These are phyloP conservation scores for Laetiporus sulphureus DNA, from an alignment of 1,284 basidiomycete genomes.

Conservation along the genomic window DNA sequence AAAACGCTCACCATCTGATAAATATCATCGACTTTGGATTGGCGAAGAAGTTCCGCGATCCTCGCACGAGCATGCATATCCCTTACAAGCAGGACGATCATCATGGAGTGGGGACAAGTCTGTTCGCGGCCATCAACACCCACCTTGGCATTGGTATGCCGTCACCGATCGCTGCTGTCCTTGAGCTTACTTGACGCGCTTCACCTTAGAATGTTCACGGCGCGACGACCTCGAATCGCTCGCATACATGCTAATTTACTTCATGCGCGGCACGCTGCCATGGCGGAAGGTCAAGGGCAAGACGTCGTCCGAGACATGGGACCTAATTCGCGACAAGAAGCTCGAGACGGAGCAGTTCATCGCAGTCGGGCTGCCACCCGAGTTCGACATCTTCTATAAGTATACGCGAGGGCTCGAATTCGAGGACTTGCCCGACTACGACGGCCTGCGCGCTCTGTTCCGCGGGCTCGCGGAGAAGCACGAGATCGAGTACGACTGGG, in stretches of 20 bases:
- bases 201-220: conserved; percentile 65
- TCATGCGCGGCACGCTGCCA: conserved; percentile 83
- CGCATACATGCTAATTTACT: conserved; percentile 92
- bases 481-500: conserved; percentile 24
- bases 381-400: conserved; percentile 83
- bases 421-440: conserved; percentile 89
- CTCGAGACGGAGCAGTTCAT: conserved; percentile 57
- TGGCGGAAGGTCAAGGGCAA: conserved; percentile 82
- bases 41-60: conserved; percentile 91
- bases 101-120: conserved; percentile 85
- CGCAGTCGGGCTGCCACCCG: conserved; percentile 79
- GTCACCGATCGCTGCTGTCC: background rate
- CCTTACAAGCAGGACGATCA: conserved; percentile 89
- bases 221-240: conserved; percentile 90
- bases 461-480: conserved; percentile 38
- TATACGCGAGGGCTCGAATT: conserved; percentile 85
- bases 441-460: conserved; percentile 79
- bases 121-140: conserved; percentile 94
- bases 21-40: conserved; percentile 98
- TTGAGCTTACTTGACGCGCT: background rate
- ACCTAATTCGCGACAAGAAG: conserved; percentile 66
- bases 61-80: conserved; percentile 82
- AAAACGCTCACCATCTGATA: conserved; percentile 48
- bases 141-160: conserved; percentile 81
- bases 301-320: conserved; percentile 78